A percentile compares a stretch with the other conserved stretches of the same genome.
Evolutionary conservation across 1,284 basidiomycete species (phyloP).

Genomic region (Neolentinus lepideus): DNA sequence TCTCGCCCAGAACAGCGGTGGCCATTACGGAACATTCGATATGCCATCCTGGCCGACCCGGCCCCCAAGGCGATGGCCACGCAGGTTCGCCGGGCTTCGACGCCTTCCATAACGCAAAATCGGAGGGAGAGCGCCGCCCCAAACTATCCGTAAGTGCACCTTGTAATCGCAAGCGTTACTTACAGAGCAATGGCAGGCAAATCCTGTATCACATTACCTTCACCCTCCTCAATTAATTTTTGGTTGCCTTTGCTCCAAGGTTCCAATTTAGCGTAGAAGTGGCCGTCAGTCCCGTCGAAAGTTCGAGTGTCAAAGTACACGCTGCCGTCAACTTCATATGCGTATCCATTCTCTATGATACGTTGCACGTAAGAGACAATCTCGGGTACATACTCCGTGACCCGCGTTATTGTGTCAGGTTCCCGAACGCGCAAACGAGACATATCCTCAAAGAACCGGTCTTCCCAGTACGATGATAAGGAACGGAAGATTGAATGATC

Average conservation of each 20-base stretch:
- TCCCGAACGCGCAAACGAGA: slow-evolving; percentile 76
- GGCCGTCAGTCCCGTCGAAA: slow-evolving; percentile 74
- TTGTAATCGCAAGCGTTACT: slow-evolving; percentile 11
- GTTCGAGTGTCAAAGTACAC: slow-evolving; percentile 93
- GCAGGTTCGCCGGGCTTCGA: slow-evolving; percentile 97
- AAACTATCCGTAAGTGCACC: slow-evolving; percentile 58
- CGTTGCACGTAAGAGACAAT: slow-evolving; percentile 86
- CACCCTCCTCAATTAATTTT: slow-evolving; percentile 88
- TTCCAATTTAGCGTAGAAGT: slow-evolving; percentile 91
- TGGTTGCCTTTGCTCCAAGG: slow-evolving; percentile 94
- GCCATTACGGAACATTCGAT: slow-evolving; percentile 99
- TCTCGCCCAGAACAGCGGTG: slow-evolving; percentile 83
- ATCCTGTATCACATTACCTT: slow-evolving; percentile 49
- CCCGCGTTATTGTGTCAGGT: slow-evolving; percentile 90
- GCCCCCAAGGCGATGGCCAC: slow-evolving; percentile 96
- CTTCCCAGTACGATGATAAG: slow-evolving; percentile 89
- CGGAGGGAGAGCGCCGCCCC: slow-evolving; percentile 63
- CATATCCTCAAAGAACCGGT: slow-evolving; percentile 92
- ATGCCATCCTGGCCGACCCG: slow-evolving; percentile 98
- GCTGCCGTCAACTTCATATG: slow-evolving; percentile 83
- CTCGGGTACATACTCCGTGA: slow-evolving; percentile 96
- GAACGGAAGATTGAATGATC: slow-evolving; percentile 85
- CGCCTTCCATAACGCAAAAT: slow-evolving; percentile 98
- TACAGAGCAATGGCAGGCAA: not conserved
- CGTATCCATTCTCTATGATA: slow-evolving; percentile 88